These are phyloP conservation scores for Detonula confervacea DNA, from an alignment of 352 stramenopile species.

Conservation along the genomic window DNA sequence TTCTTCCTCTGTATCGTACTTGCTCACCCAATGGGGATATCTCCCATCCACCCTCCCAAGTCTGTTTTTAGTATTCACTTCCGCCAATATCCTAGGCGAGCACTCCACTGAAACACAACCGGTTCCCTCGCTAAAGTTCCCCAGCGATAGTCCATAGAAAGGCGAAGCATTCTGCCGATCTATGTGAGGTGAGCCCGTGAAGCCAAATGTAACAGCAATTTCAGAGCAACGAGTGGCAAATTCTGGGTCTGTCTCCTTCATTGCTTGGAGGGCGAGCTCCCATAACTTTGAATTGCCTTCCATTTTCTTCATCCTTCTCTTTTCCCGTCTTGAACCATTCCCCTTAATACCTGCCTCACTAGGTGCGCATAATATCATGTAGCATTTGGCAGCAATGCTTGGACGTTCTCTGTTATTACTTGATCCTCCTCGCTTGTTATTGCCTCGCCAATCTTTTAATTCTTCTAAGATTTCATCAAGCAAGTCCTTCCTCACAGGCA, in stretches of 20 bases:
- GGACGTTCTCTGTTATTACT: slow-evolving; percentile 41
- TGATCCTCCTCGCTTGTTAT: slow-evolving; percentile 27
- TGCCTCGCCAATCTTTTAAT: slow-evolving; percentile 28
- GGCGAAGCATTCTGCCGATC: slow-evolving; percentile 54
- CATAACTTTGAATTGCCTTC: slow-evolving; percentile 40
- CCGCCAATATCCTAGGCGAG: slow-evolving; percentile 28
- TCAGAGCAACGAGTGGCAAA: slow-evolving; percentile 45
- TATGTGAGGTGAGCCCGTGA: slow-evolving; percentile 55
- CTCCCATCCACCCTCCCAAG: slow-evolving; percentile 57
- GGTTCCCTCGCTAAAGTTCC: slow-evolving; percentile 46
- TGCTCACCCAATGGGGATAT: slow-evolving; percentile 57
- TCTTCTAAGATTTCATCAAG: slow-evolving; percentile 32
- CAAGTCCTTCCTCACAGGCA: slow-evolving; percentile 38
- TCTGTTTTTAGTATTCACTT: slow-evolving; percentile 52
- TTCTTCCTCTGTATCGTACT: slow-evolving; percentile 40
- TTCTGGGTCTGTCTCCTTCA: slow-evolving; percentile 42
- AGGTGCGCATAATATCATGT: slow-evolving; percentile 59
- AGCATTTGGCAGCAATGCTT: slow-evolving; percentile 48
- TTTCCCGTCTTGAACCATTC: slow-evolving; percentile 20
- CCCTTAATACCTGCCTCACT: slow-evolving; percentile 16
- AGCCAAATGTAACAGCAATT: slow-evolving; percentile 54
- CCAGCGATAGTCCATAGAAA: slow-evolving; percentile 56
- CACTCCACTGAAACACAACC: slow-evolving; percentile 50
- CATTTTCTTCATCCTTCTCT: slow-evolving; percentile 49
- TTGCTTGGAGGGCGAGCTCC: slow-evolving; percentile 39